Base-by-base conservation (phyloP, 2,329 filamentous ascomycete species). In the Fusarium tricinctum region DNA sequence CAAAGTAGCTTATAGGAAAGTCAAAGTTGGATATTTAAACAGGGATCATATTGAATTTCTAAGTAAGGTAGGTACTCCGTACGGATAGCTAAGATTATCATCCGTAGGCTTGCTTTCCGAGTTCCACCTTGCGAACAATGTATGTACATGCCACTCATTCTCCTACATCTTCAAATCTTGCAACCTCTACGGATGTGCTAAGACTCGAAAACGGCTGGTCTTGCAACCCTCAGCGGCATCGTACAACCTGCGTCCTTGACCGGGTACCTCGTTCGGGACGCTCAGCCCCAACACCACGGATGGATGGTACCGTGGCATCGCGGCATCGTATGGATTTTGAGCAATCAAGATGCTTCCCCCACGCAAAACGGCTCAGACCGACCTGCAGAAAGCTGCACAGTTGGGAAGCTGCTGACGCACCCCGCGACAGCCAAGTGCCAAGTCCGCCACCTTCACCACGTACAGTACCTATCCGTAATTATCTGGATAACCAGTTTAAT, bases 401-500 rank as follows among this genome's bases (percentile, higher is more conserved):
- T 54, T 65, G 62, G 53, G 45, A 63, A 59, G 58, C 52, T 66
- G 70, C 72, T 74, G 70, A 74, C 72, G 59, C 70, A 70, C 53
- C 54, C 62, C 63, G 58, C 67, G 59, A 59, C 58, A 51, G 40
- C 51, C 62, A 33, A 46, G 35, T 38, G 40, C 51, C 62, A 33
- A 46, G 35, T 38, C 35, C 45, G 51, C 48, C 56, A 51, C 52
- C 49, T 35, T 35, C 33, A 35, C 33, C 33, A 35, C 15, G 33
- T 35, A 35, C 62, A 43, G 53, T 65, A 23, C 23, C 23, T 23
- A 23, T 23, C 23, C 22, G 22, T 23, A 5, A 6, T 6, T 23
- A 38, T 69, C 47, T 49, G 12, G 28, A 30, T 12, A 43, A 53
- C 67, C 62, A 40, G 48, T 49, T 73, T 74, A 81, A 73, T 81